Conservation (phyloP, 345 rosid species). For the Passiflora organensis region DNA sequence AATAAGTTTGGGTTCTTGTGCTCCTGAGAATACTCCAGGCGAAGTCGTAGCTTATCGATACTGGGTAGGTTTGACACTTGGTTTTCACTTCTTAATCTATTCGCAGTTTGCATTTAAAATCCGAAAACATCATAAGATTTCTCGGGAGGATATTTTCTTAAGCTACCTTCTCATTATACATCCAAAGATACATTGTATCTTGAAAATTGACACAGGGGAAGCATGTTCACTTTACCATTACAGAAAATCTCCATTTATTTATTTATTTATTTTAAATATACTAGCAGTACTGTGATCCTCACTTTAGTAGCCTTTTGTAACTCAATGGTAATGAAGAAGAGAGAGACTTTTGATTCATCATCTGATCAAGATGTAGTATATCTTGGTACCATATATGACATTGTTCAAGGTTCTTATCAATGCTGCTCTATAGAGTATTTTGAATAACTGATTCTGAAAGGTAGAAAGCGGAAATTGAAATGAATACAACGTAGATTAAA, state of each 20-base stretch:
- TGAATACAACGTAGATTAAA: no score
- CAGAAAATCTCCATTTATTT: no score
- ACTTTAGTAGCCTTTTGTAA: no score
- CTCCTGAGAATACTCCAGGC: slow-evolving; percentile 74
- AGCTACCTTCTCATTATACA: not conserved
- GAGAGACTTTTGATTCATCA: no score
- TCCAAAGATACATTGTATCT: not conserved
- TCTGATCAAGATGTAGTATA: no score
- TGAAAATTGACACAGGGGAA: slow-evolving; percentile 7
- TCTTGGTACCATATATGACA: no score
- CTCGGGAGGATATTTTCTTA: not conserved
- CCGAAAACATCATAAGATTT: slow-evolving; percentile 5
- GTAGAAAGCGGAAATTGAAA: no score
- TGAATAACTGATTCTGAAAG: no score
- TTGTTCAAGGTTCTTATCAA: no score
- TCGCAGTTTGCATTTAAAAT: not conserved
- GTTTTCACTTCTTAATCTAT: slow-evolving; percentile 2
- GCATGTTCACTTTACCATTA: not conserved
- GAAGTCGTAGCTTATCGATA: slow-evolving; percentile 91
- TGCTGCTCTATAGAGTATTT: no score
- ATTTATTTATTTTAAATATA: no score
- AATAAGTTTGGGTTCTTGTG: slow-evolving; percentile 76
- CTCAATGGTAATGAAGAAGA: no score
- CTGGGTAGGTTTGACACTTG: slow-evolving; percentile 59
- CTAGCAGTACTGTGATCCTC: not conserved